phyloP scores from a whole-genome alignment of 306 rosid genomes.

The Trichosanthes cucumerina region DNA sequence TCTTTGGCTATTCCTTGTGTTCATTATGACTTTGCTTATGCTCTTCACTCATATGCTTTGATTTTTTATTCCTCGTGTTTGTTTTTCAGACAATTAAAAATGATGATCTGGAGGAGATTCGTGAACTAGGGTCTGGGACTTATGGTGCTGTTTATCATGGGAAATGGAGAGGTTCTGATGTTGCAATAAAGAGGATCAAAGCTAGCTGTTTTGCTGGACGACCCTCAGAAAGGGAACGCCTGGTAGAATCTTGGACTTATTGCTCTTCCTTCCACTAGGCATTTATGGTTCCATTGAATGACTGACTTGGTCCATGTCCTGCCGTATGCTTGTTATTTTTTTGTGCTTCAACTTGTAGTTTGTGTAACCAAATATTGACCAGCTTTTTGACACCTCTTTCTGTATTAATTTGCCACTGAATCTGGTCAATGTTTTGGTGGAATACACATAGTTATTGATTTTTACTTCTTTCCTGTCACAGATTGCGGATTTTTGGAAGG shows the following conservation, averaged over 20 bases:
- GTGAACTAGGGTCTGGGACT: slow-evolving; percentile 96
- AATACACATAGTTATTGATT: slow-evolving; percentile 14
- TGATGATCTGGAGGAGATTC: slow-evolving; percentile 94
- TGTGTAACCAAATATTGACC: not conserved
- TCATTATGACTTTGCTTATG: slow-evolving; percentile 9
- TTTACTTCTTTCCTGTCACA: slow-evolving; percentile 17
- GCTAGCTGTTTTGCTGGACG: slow-evolving; percentile 97
- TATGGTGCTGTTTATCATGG: slow-evolving; percentile 97
- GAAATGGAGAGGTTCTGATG: slow-evolving; percentile 98
- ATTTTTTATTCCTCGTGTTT: slow-evolving; percentile 14
- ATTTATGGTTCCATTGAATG: not conserved
- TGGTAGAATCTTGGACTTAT: slow-evolving; percentile 46
- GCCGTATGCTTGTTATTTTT: not conserved
- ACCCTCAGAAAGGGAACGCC: slow-evolving; percentile 88
- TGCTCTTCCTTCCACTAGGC: slow-evolving; percentile 19
- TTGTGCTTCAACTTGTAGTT: not conserved
- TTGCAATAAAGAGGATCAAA: slow-evolving; percentile 92
- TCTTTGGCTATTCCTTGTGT: not conserved
- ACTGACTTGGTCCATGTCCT: not conserved
- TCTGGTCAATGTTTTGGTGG: not conserved
- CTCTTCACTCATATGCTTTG: not conserved
- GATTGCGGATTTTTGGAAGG: slow-evolving; percentile 99
- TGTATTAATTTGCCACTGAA: not conserved
- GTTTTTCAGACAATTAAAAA: slow-evolving; percentile 67
- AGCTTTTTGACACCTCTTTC: not conserved